Evolutionary conservation across 495 filamentous ascomycete genomes (phyloP).

Genomic region (Emericellopsis terricola): DNA sequence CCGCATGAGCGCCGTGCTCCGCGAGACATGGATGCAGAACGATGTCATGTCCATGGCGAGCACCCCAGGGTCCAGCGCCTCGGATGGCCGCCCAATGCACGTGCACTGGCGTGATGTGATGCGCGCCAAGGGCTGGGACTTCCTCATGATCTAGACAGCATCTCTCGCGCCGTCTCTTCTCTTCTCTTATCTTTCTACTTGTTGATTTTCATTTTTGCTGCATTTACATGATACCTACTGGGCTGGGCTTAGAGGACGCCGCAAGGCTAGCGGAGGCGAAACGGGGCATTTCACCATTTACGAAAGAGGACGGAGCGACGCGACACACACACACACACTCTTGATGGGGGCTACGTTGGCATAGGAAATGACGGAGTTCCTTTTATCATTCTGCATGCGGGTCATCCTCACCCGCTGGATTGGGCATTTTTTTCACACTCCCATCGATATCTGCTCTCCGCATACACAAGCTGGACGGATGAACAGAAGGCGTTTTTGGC

Average conservation of each 20-base stretch:
- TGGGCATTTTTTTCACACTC: background rate
- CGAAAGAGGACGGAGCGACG: too few relatives aligned
- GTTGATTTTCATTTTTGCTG: conserved; percentile 6
- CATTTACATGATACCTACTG: conserved; percentile 4
- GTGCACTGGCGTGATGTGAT: conserved; percentile 93
- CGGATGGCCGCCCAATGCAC: conserved; percentile 33
- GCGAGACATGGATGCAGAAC: conserved; percentile 63
- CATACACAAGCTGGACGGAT: too few relatives aligned
- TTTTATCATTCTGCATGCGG: background rate
- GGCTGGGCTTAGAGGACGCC: conserved; percentile 2
- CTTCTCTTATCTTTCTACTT: conserved; percentile 6
- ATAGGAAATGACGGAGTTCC: too few relatives aligned
- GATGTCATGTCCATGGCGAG: conserved; percentile 30
- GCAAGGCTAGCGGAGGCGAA: conserved; percentile 4
- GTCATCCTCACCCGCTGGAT: background rate
- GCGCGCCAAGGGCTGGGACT: conserved; percentile 81
- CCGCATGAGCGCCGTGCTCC: conserved; percentile 57
- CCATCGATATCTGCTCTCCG: too few relatives aligned
- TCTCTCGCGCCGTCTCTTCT: conserved; percentile 6
- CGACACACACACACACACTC: too few relatives aligned
- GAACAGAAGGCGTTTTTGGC: too few relatives aligned
- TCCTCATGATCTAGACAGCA: conserved; percentile 57
- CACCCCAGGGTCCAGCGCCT: conserved; percentile 17
- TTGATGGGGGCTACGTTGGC: too few relatives aligned
- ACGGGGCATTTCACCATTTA: conserved; percentile 1